phyloP scores from a whole-genome alignment of 2,329 filamentous ascomycete species.

The Mycosphaerelloides madeirae region DNA sequence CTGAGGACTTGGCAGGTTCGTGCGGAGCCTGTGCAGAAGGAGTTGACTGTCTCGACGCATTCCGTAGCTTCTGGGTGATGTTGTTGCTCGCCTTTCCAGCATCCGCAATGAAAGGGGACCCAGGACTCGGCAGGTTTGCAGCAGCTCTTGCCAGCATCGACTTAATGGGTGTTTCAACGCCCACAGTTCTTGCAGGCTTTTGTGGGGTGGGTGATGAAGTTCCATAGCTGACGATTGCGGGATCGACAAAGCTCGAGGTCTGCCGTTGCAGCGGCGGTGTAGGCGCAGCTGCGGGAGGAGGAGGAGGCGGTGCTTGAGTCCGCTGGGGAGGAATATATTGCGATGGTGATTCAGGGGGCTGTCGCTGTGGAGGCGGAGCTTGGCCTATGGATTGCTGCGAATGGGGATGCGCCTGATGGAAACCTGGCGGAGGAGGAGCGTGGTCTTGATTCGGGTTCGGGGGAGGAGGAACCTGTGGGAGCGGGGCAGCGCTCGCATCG shows the following conservation, averaged over 20 bases:
- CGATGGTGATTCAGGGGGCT: slow-evolving; percentile 2
- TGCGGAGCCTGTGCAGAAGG: background rate
- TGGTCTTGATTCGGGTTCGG: slow-evolving; percentile 1
- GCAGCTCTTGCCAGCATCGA: slow-evolving; percentile 33
- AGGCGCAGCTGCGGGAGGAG: slow-evolving; percentile 16
- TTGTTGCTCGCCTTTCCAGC: slow-evolving; percentile 21
- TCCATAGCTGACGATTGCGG: slow-evolving; percentile 70
- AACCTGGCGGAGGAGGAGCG: background rate
- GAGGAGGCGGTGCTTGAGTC: slow-evolving; percentile 10
- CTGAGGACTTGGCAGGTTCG: slow-evolving; percentile 1
- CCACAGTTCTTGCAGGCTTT: slow-evolving; percentile 17
- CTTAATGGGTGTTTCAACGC: slow-evolving; percentile 42
- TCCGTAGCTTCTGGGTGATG: slow-evolving; percentile 22
- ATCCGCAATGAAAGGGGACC: slow-evolving; percentile 36
- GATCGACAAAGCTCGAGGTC: slow-evolving; percentile 62
- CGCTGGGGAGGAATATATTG: slow-evolving; percentile 6
- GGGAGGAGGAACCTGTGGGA: slow-evolving; percentile 2
- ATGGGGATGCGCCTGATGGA: slow-evolving; percentile 3
- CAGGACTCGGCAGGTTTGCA: slow-evolving; percentile 33
- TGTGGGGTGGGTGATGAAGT: slow-evolving; percentile 30
- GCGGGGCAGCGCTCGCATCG: slow-evolving; percentile 13
- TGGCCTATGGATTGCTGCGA: slow-evolving; percentile 5
- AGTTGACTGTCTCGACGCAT: slow-evolving; percentile 9
- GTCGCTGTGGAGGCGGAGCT: slow-evolving; percentile 2
- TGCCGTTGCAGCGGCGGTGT: slow-evolving; percentile 29